phyloP scores from a whole-genome alignment of 768 basidiomycete species.

The Xerocomus brunneocitrinus region DNA sequence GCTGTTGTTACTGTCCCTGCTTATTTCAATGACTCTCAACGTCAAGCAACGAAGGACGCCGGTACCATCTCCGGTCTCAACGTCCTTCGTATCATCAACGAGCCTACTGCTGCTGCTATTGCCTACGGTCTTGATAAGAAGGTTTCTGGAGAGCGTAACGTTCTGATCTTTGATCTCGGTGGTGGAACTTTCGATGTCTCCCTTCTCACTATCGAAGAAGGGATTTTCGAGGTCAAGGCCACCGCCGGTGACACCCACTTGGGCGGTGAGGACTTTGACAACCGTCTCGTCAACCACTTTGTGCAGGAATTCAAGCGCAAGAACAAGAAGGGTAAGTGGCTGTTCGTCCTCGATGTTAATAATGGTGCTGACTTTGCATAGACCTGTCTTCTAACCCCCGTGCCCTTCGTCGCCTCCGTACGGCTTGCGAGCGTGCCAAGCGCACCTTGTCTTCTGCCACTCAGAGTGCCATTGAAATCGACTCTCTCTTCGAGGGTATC shows the following conservation, averaged over 20 bases:
- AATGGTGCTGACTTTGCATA: constrained; percentile 23
- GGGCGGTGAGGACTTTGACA: constrained; percentile 98
- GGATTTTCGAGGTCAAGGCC: constrained; percentile 97
- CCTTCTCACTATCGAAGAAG: constrained; percentile 92
- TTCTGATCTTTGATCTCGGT: constrained; percentile 97
- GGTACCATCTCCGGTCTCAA: constrained; percentile 92
- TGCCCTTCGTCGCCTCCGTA: constrained; percentile 94
- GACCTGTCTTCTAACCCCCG: constrained; percentile 90
- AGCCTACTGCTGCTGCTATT: constrained; percentile 97
- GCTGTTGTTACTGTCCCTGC: constrained; percentile 97
- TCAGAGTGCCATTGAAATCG: constrained; percentile 96
- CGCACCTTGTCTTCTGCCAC: constrained; percentile 95
- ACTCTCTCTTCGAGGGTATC: constrained; percentile 95
- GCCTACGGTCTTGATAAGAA: constrained; percentile 99
- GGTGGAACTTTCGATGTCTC: constrained; percentile 99
- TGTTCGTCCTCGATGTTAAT: fast-evolving
- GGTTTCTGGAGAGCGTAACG: constrained; percentile 84
- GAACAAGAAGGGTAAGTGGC: constrained; percentile 79
- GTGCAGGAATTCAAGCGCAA: constrained; percentile 97
- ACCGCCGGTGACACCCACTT: constrained; percentile 98
- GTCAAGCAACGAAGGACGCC: constrained; percentile 97
- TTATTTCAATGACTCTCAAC: constrained; percentile 99
- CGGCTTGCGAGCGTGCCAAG: constrained; percentile 98
- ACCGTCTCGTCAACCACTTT: constrained; percentile 96
- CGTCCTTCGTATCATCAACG: constrained; percentile 98